Percentiles rank a stretch among this genome's conserved stretches.
phyloP scores from a whole-genome alignment of 73 alveolate genomes.

The Breviolum minutum region DNA sequence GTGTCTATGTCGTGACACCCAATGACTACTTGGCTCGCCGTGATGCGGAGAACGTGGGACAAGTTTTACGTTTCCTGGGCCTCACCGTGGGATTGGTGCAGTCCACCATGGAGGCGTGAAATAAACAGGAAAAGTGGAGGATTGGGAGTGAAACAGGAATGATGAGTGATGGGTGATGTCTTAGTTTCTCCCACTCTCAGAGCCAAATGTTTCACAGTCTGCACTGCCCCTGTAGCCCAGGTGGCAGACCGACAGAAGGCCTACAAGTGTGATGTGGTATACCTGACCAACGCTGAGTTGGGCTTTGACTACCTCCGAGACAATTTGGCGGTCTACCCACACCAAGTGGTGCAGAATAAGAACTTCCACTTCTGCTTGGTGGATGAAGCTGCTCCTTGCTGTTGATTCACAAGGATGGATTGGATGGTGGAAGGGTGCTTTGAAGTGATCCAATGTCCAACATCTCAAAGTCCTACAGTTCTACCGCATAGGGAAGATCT shows the following conservation, averaged over 20 bases:
- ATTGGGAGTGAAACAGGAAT: not conserved
- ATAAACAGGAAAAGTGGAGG: not conserved
- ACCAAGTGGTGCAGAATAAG: slow-evolving; percentile 51
- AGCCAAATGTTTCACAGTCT: no score
- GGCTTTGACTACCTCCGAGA: slow-evolving; percentile 91
- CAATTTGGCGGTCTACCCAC: slow-evolving; percentile 79
- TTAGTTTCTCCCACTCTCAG: no score
- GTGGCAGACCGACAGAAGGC: slow-evolving; percentile 69
- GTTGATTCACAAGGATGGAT: not conserved
- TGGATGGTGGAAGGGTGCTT: not conserved
- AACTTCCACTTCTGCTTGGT: slow-evolving; percentile 86
- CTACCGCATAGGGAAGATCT: not conserved
- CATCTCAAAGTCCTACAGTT: not conserved
- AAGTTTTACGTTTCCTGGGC: slow-evolving; percentile 76
- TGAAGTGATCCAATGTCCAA: not conserved
- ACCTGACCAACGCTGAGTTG: slow-evolving; percentile 73
- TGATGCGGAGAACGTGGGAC: slow-evolving; percentile 85
- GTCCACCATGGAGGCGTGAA: slow-evolving; percentile 71
- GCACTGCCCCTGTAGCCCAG: not conserved
- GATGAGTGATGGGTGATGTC: no score
- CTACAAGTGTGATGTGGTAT: slow-evolving; percentile 60
- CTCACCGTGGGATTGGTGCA: slow-evolving; percentile 79
- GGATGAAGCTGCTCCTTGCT: slow-evolving; percentile 40
- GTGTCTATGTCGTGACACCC: slow-evolving; percentile 88
- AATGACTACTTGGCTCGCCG: slow-evolving; percentile 93